Base-by-base conservation (phyloP, 192 early-diverging fungal species). In the Umbelopsis isabellina region DNA sequence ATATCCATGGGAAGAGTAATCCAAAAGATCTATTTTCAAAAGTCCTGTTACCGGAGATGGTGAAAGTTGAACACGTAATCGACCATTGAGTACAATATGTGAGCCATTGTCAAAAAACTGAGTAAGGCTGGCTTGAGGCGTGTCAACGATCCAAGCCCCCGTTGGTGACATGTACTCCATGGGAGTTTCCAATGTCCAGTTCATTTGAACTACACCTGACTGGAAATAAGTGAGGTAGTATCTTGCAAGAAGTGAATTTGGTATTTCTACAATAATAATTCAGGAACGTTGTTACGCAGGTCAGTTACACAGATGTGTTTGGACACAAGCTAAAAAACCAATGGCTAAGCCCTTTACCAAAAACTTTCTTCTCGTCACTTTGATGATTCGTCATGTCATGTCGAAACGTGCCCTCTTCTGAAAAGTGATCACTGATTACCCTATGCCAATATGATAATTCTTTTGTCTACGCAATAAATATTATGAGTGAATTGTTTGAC, bases 161-260 rank as follows among this genome's bases (percentile, higher is more conserved):
- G 50, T 49, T 48, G 68, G 33, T 37, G 70, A 66, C 35, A 75
- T 75, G 22, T 66, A 70, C 35, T 75, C 74, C 53, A 61, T 70
- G 30, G 74, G 70, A 21, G 65, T 61, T 9, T 70, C 74, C 23
- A 75, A 49, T 35, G 65, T 70, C 58, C 69, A 64, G n/a, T 70
- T 61, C 46, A 75, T 70, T 23, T 55, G 65, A 3, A 45, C 65
- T 0, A 67, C 68, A 46, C 69, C 69, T 21, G 68, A 70, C 25
- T 66, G 33, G 20, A 70, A 75, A 16, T 70, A 50, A 25, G 74
- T 75, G 44, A 70, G 74, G 33, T 70, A 75, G 49, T 50, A 75
- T 47, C 74, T 46, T 33, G 68, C 49, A 18, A 70, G 61, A 21
- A 75, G 48, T 21, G 55, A 61, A 35, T 23, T 30, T 12, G 55